Conservation (phyloP, 1,139 yeast species). For the Taphrina deformans region DNA sequence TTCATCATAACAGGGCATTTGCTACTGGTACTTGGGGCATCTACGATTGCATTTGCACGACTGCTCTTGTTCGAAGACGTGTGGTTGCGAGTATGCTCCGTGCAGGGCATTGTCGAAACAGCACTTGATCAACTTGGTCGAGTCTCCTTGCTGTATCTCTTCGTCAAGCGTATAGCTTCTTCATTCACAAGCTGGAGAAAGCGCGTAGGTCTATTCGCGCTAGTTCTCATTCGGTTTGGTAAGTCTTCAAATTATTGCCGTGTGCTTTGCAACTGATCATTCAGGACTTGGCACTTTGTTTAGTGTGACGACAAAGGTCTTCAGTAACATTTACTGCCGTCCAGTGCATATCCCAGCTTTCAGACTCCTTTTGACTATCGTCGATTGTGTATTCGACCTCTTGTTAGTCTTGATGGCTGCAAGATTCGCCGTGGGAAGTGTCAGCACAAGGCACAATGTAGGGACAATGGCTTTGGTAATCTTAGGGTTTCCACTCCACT, state of each 20-base stretch:
- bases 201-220: neutral
- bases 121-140: neutral
- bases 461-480: neutral
- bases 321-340: neutral
- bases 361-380: neutral
- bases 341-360: neutral
- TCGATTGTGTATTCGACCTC: neutral
- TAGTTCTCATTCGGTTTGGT: neutral
- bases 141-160: neutral
- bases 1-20: too few species aligned
- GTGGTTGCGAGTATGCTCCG: neutral
- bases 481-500: neutral
- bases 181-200: neutral
- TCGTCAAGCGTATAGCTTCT: neutral
- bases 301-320: neutral
- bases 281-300: conserved; percentile 1
- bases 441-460: neutral
- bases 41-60: neutral
- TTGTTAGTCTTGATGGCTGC: neutral
- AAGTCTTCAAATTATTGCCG: neutral
- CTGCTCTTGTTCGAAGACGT: neutral
- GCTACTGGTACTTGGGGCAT: too few species aligned
- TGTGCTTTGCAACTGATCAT: neutral
- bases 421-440: neutral
- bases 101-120: neutral